Conservation (phyloP, 768 basidiomycete species). For the Tulasnella sp. region DNA sequence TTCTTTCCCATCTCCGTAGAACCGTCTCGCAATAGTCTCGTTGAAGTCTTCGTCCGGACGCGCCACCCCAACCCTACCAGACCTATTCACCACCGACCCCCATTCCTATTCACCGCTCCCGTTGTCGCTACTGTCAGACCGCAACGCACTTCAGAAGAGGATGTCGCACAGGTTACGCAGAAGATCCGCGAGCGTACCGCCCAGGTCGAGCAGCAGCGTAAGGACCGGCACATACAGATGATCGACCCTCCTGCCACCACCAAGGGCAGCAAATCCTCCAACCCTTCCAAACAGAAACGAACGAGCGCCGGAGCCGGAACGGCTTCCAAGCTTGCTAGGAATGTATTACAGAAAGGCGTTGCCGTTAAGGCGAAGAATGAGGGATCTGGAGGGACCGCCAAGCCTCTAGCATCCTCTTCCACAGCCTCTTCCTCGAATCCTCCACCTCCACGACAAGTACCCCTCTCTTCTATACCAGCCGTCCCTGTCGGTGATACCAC, state of each 20-base stretch:
- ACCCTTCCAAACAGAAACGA: constrained; percentile 1
- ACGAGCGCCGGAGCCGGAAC: constrained; percentile 1
- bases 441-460: not conserved
- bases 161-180: not conserved
- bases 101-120: not conserved
- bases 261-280: not conserved
- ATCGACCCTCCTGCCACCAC: not conserved
- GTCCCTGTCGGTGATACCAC: constrained; percentile 4
- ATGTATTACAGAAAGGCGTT: constrained; percentile 11
- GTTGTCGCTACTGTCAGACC: not conserved
- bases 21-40: not conserved
- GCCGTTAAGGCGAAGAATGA: constrained; percentile 7
- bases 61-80: constrained; percentile 7
- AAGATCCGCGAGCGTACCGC: constrained; percentile 6
- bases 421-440: not conserved
- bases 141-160: not conserved
- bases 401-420: not conserved
- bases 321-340: not conserved
- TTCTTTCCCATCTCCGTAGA: constrained; percentile 9
- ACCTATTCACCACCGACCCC: constrained; percentile 11
- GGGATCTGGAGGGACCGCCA: not conserved
- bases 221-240: constrained; percentile 5
- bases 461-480: too few species aligned
- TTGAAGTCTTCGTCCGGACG: constrained; percentile 6
- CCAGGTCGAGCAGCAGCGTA: not conserved